phyloP scores from a whole-genome alignment of 768 basidiomycete species.

The Trametes villosa region DNA sequence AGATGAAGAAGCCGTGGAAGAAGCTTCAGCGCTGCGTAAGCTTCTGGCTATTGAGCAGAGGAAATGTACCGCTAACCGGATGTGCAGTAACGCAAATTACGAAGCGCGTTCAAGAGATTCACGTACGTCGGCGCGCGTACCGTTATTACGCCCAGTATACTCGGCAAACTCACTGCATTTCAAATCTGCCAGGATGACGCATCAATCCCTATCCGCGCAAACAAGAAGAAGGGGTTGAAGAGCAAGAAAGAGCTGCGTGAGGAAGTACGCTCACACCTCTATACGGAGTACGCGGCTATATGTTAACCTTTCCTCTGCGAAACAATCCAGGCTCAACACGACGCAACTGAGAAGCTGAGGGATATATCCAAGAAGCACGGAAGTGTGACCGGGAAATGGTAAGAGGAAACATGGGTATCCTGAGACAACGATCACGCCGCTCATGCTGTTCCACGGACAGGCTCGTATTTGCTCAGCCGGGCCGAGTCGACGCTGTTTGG shows the following conservation, averaged over 20 bases:
- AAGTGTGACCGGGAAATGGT: slow-evolving; percentile 74
- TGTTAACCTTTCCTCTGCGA: too few species aligned
- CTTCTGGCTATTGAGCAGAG: background rate
- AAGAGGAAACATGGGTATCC: background rate
- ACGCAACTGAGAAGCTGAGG: slow-evolving; percentile 60
- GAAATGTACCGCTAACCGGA: slow-evolving; percentile 1
- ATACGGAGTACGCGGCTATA: background rate
- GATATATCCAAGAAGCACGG: slow-evolving; percentile 59
- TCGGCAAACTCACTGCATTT: background rate
- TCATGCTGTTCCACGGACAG: slow-evolving; percentile 40
- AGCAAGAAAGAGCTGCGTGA: slow-evolving; percentile 80
- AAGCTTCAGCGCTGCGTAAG: slow-evolving; percentile 52
- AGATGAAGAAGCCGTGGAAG: slow-evolving; percentile 42
- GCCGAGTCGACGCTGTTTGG: slow-evolving; percentile 71
- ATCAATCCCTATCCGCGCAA: slow-evolving; percentile 67
- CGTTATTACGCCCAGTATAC: slow-evolving; percentile 46
- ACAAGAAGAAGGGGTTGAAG: slow-evolving; percentile 71
- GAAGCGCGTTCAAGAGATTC: slow-evolving; percentile 60
- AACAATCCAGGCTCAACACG: slow-evolving; percentile 55
- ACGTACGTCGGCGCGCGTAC: slow-evolving; percentile 41
- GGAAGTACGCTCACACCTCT: slow-evolving; percentile 46
- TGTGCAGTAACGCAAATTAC: slow-evolving; percentile 60
- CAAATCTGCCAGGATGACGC: slow-evolving; percentile 60
- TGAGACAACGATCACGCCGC: background rate
- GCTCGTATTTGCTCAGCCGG: slow-evolving; percentile 66